These are phyloP conservation scores for Neospora caninum DNA, from an alignment of 169 alveolate species.

Conservation along the genomic window DNA sequence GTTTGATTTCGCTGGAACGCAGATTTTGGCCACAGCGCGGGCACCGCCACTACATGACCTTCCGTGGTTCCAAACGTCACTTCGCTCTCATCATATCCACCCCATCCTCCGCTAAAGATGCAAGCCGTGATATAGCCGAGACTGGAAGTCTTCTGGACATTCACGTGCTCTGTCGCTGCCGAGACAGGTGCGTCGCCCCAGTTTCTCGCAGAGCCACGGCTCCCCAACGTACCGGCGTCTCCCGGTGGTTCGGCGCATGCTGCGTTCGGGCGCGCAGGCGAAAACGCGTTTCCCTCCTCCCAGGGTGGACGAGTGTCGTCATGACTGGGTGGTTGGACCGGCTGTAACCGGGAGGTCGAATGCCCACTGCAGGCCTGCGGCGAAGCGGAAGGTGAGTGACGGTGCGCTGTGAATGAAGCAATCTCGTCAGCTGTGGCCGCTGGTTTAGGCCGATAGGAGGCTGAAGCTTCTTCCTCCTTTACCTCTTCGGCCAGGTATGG, in stretches of 20 bases:
- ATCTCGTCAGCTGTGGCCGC: not conserved
- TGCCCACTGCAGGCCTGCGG: not conserved
- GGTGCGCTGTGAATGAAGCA: not conserved
- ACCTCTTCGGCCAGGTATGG: slow-evolving; percentile 9
- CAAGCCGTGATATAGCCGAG: slow-evolving; percentile 22
- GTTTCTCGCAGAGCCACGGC: not conserved
- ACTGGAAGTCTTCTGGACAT: not conserved
- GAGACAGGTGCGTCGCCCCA: not conserved
- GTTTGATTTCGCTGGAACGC: not conserved
- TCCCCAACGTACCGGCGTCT: not conserved
- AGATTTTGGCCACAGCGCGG: slow-evolving; percentile 8
- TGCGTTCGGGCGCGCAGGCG: too few relatives aligned
- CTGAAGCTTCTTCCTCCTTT: not conserved
- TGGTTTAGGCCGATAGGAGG: not conserved
- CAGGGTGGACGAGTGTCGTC: too few relatives aligned
- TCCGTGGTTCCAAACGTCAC: slow-evolving; percentile 50
- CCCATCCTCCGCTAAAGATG: slow-evolving; percentile 52
- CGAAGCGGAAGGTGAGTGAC: not conserved
- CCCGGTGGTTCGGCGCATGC: not conserved
- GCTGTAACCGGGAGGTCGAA: not conserved
- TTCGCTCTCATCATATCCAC: slow-evolving; percentile 53
- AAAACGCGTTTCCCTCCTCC: too few relatives aligned
- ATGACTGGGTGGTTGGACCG: not conserved
- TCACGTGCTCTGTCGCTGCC: not conserved
- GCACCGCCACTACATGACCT: slow-evolving; percentile 3